Conservation (phyloP, 768 basidiomycete genomes). For the Podaxis rugospora region DNA sequence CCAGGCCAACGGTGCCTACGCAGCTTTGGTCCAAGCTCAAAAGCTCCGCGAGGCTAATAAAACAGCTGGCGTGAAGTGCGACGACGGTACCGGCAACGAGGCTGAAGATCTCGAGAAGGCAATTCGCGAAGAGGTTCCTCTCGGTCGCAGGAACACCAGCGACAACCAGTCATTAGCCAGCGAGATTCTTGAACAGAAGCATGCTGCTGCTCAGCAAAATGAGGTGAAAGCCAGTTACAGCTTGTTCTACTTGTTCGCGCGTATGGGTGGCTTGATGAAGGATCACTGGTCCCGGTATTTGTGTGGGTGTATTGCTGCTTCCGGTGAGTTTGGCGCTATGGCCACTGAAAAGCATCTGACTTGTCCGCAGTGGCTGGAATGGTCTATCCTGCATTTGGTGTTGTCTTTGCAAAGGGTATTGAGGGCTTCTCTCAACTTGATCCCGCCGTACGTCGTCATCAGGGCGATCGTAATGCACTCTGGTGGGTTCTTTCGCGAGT, state of each 20-base stretch:
- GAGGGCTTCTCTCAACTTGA: conserved; percentile 45
- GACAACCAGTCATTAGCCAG: conserved; percentile 68
- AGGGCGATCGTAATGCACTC: conserved; percentile 69
- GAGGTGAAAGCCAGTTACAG: conserved; percentile 33
- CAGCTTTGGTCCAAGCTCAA: conserved; percentile 74
- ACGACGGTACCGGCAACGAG: conserved; percentile 22
- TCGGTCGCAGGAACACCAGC: conserved; percentile 55
- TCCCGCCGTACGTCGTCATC: conserved; percentile 35
- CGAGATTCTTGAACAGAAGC: conserved; percentile 56
- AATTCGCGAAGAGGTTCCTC: conserved; percentile 55
- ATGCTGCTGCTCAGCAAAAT: conserved; percentile 24
- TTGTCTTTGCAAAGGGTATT: conserved; percentile 66
- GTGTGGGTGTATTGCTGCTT: conserved; percentile 53
- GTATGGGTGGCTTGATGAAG: conserved; percentile 63
- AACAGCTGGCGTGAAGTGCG: conserved; percentile 19
- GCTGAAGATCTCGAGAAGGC: conserved; percentile 53
- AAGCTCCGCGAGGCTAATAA: conserved; percentile 57
- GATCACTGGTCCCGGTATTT: conserved; percentile 56
- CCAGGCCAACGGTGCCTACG: conserved; percentile 61
- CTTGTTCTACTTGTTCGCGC: conserved; percentile 59
- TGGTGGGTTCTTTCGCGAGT: conserved; percentile 35
- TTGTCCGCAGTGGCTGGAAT: conserved; percentile 45
- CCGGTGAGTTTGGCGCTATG: conserved; percentile 27
- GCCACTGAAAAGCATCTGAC: conserved; percentile 8
- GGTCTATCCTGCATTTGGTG: conserved; percentile 69